These are phyloP conservation scores for Amyloporia xantha DNA, from an alignment of 768 basidiomycete species.

Conservation along the genomic window DNA sequence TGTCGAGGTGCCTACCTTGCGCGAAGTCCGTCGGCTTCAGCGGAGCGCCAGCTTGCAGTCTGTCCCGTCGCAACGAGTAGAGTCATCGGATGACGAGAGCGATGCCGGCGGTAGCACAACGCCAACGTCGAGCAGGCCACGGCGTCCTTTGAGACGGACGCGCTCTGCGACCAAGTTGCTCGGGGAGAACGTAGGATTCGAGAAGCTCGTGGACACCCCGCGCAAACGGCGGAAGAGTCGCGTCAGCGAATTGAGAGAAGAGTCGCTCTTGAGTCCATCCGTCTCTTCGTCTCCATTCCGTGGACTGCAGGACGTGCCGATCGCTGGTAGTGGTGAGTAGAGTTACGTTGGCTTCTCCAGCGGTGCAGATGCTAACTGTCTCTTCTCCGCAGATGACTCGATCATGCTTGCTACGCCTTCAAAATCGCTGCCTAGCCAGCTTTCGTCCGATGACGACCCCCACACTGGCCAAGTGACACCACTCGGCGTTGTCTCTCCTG, in stretches of 20 bases:
- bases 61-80: slow-evolving; percentile 2
- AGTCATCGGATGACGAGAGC: background rate
- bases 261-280: background rate
- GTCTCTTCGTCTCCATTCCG: slow-evolving; percentile 18
- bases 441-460: slow-evolving; percentile 57
- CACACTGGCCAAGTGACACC: slow-evolving; percentile 62
- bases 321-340: slow-evolving; percentile 31
- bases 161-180: slow-evolving; percentile 13
- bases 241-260: slow-evolving; percentile 5
- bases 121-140: slow-evolving; percentile 7
- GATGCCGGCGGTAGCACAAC: slow-evolving; percentile 2
- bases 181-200: slow-evolving; percentile 6
- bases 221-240: slow-evolving; percentile 12
- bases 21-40: slow-evolving; percentile 16
- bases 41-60: slow-evolving; percentile 9
- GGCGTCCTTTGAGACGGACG: slow-evolving; percentile 7
- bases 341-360: background rate
- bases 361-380: background rate
- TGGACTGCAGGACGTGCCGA: slow-evolving; percentile 15
- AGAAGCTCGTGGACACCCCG: slow-evolving; percentile 8
- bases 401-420: slow-evolving; percentile 29
- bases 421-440: slow-evolving; percentile 15
- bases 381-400: slow-evolving; percentile 37
- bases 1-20: slow-evolving; percentile 40
- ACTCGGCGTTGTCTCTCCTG: slow-evolving; percentile 60